Conservation (phyloP, 2,329 filamentous ascomycete species). For the Ophiognomonia clavigignenti-juglandacearum region DNA sequence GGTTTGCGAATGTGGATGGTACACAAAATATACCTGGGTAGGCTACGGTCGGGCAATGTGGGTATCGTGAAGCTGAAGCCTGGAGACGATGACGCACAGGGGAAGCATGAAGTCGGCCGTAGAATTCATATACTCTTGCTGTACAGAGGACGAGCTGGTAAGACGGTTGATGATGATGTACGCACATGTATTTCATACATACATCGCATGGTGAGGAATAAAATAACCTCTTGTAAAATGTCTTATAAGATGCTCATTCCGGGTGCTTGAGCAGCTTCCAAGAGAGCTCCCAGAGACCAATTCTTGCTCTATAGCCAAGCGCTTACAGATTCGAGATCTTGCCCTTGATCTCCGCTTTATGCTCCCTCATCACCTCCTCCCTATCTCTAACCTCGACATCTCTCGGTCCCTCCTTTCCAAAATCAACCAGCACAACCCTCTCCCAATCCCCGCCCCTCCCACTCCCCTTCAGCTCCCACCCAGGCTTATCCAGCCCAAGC, state of each 20-base stretch:
- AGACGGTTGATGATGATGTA: neutral
- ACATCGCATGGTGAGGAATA: neutral
- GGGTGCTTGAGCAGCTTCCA: neutral
- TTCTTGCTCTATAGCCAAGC: too few relatives aligned
- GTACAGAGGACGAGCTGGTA: neutral
- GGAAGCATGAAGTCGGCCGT: conserved; percentile 3
- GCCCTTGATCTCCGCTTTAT: conserved; percentile 33
- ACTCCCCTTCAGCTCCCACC: conserved; percentile 45
- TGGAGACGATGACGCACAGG: conserved; percentile 5
- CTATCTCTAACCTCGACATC: conserved; percentile 48
- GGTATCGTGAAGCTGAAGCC: conserved; percentile 21
- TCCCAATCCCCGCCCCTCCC: conserved; percentile 52
- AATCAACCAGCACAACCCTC: conserved; percentile 53
- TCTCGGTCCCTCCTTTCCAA: conserved; percentile 44
- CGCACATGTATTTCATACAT: too few relatives aligned
- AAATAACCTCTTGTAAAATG: neutral
- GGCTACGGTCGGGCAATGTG: conserved; percentile 28
- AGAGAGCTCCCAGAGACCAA: too few relatives aligned
- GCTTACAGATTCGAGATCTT: conserved; percentile 5
- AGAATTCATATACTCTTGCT: conserved; percentile 6
- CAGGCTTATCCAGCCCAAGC: conserved; percentile 53
- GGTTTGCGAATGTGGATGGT: too few relatives aligned
- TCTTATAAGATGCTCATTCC: neutral
- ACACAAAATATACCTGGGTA: too few relatives aligned
- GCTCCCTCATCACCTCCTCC: conserved; percentile 42